A percentile compares a stretch with the other conserved stretches of the same genome.
Evolutionary conservation across 345 rosid genomes (phyloP).

Genomic region (Ailanthus altissimus): DNA sequence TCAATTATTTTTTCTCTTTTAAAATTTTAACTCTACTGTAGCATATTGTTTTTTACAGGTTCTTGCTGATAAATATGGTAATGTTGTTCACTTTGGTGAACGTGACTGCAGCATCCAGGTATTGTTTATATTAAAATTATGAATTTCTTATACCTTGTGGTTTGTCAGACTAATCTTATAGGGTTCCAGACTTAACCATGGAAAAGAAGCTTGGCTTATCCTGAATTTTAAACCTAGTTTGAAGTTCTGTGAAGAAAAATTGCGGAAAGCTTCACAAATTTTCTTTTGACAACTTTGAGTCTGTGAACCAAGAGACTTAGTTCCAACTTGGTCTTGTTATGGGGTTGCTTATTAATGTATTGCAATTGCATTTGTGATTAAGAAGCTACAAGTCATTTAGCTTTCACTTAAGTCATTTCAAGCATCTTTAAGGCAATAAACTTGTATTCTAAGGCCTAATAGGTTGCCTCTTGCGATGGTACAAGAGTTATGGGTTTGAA

Average conservation of each 20-base stretch:
- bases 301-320: background rate
- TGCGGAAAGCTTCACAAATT: background rate
- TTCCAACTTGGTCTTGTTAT: background rate
- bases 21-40: conserved; percentile 1
- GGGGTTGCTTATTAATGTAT: background rate
- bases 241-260: background rate
- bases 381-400: background rate
- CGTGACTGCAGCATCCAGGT: conserved; percentile 99
- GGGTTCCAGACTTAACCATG: background rate
- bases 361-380: background rate
- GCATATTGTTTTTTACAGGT: conserved; percentile 53
- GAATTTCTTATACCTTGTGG: background rate
- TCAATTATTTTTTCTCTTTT: background rate
- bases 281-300: background rate
- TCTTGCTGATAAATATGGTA: conserved; percentile 94
- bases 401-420: background rate
- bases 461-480: no score
- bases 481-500: no score
- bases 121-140: conserved; percentile 9
- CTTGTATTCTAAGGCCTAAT: background rate
- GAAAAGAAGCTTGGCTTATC: background rate
- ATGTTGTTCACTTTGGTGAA: conserved; percentile 98
- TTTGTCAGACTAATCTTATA: background rate
- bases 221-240: background rate
- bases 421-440: background rate